Base-by-base conservation (phyloP, 176 grass and related monocot species). In the maize (Zea mays) region DNA sequence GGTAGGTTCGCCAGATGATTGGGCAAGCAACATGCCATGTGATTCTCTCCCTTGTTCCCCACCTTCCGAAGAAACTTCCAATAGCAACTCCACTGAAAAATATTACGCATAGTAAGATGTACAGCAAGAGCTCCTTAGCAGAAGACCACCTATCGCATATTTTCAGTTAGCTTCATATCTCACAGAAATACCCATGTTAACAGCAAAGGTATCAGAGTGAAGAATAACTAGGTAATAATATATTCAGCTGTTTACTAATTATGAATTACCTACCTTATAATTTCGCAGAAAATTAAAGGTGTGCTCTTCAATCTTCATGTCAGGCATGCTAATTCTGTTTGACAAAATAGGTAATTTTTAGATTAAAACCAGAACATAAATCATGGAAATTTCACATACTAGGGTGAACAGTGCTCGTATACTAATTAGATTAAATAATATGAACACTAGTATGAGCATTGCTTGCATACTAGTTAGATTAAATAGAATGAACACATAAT, bases 1-100 rank as follows among this genome's bases (percentile, higher is more conserved):
- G 56, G 14, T 69, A 34, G 85, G 75, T 84, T 64, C 86, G 63
- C 81, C 82, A 77, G 89, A 94, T 81, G 83, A 94, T 79, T 92
- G 85, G 85, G 83, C 84, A 75, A 62, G 79, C 60, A 90, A 82
- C 72, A 76, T 92, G 83, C 41, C 81, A 73, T 86, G 91, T 34
- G 82, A 86, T 62, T 77, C 84, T 84, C 71, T 81, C 54, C 82
- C 73, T 73, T 90, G 80, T 52, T 50, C 39, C 48, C 56, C 40
- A 70, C 56, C 47, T 35, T 56, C 37, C 47, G 59, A 56, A 33
- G 87, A 90, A 55, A 80, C 77, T 52, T 77, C 71, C n/a, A 79
- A 74, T 37, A 80, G 61, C 64, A 72, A 36, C 36, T 76, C 81
- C 50, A 84, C 45, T 6, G 75, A 73, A 61, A 88, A 78, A 39